Conservation (phyloP, 2,329 filamentous ascomycete genomes). For the Tolypocladium tundrense region DNA sequence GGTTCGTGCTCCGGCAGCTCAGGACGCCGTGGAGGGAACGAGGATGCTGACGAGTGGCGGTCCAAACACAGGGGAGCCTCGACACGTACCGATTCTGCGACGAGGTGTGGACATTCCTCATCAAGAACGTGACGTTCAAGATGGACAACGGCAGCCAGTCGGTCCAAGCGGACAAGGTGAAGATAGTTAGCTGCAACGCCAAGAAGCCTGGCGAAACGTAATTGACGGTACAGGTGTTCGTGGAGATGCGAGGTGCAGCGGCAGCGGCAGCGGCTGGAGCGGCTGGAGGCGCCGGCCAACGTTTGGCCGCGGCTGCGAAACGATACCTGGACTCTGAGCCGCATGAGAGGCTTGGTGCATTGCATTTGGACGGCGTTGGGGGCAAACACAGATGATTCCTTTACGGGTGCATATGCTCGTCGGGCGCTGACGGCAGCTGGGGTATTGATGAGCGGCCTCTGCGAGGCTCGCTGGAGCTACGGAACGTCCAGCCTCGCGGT, state of each 20-base stretch:
- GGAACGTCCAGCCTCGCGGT: not conserved
- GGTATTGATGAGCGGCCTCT: not conserved
- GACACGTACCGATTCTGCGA: slow-evolving; percentile 99
- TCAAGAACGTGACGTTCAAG: slow-evolving; percentile 99
- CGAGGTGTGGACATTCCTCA: slow-evolving; percentile 98
- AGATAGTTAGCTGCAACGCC: slow-evolving; percentile 96
- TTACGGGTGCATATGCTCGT: not conserved
- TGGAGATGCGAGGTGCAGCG: not conserved
- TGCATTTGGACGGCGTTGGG: slow-evolving; percentile 9
- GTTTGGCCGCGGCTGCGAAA: not conserved
- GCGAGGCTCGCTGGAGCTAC: not conserved
- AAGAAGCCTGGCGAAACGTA: slow-evolving; percentile 47
- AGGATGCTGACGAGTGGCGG: not conserved
- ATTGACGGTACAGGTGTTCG: not conserved
- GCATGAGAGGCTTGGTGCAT: not conserved
- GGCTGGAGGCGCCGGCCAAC: not conserved
- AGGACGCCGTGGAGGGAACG: not conserved
- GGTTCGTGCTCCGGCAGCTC: slow-evolving; percentile 38
- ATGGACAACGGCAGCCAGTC: slow-evolving; percentile 69
- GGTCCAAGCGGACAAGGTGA: slow-evolving; percentile 81
- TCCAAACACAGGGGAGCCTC: slow-evolving; percentile 63
- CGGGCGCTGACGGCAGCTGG: not conserved
- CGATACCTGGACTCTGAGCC: not conserved
- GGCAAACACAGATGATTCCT: not conserved
- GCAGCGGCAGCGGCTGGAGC: not conserved